Evolutionary conservation across 441 rosid genomes (phyloP).

Genomic region (Pelargonium fulgidum): DNA sequence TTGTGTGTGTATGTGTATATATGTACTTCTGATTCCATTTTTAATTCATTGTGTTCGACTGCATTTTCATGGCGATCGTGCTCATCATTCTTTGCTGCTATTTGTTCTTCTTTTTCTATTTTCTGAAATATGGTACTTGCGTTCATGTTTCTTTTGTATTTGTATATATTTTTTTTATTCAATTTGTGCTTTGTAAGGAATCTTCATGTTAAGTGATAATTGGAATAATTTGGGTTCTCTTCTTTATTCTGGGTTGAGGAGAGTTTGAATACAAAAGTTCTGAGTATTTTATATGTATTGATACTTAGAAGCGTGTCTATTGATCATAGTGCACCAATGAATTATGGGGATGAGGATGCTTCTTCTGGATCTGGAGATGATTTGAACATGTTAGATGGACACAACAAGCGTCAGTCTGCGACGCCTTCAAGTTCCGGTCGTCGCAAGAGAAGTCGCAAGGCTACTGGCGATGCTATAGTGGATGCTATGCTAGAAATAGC

Average conservation of each 20-base stretch:
- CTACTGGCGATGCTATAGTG: conserved; percentile 75
- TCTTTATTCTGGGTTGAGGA: conserved; percentile 22
- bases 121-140: not conserved
- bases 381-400: conserved; percentile 45
- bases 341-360: conserved; percentile 43
- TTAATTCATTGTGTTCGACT: not conserved
- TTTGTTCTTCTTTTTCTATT: not conserved
- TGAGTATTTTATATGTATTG: conserved; percentile 14
- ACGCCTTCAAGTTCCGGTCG: conserved; percentile 46
- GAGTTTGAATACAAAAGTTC: conserved; percentile 17
- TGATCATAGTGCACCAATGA: conserved; percentile 34
- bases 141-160: not conserved
- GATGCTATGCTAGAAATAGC: conserved; percentile 90
- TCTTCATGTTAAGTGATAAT: conserved; percentile 9
- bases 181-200: not conserved
- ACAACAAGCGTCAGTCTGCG: conserved; percentile 39
- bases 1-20: no score
- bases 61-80: not conserved
- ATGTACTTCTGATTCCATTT: no score
- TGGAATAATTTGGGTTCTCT: conserved; percentile 11
- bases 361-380: conserved; percentile 58
- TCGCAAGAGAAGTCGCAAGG: conserved; percentile 64
- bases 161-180: not conserved
- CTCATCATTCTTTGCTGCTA: not conserved
- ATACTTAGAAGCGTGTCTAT: conserved; percentile 22